phyloP scores from a whole-genome alignment of 352 stramenopile genomes.

The Lagenidium giganteum region DNA sequence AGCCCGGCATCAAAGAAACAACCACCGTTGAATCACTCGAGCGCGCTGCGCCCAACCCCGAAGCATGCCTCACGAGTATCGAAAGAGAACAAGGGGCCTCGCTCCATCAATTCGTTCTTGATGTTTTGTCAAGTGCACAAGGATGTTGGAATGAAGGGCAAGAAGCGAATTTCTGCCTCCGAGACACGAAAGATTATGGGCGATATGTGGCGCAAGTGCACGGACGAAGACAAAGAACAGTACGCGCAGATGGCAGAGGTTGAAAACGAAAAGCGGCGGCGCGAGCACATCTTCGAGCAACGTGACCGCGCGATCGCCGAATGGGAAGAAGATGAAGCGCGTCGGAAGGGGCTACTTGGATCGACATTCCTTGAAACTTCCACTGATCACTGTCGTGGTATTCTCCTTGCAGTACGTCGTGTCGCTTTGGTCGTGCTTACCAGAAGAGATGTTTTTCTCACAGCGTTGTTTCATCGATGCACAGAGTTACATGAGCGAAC shows the following conservation, averaged over 20 bases:
- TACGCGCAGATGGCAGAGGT: conserved; percentile 69
- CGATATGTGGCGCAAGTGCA: conserved; percentile 80
- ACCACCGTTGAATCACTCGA: conserved; percentile 12
- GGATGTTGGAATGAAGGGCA: conserved; percentile 46
- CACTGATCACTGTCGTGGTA: conserved; percentile 52
- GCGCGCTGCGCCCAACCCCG: too few relatives aligned
- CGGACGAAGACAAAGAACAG: conserved; percentile 78
- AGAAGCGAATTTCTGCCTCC: conserved; percentile 46
- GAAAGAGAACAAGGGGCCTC: conserved; percentile 52
- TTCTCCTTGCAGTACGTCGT: conserved; percentile 54
- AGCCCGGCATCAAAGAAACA: conserved; percentile 50
- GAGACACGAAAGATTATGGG: conserved; percentile 78
- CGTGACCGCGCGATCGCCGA: conserved; percentile 64
- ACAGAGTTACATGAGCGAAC: conserved; percentile 73
- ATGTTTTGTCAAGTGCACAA: conserved; percentile 81
- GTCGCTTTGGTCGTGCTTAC: background rate
- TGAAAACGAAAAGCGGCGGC: conserved; percentile 76
- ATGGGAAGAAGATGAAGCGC: conserved; percentile 76
- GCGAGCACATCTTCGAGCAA: conserved; percentile 63
- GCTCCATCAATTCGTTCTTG: conserved; percentile 79
- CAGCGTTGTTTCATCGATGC: too few relatives aligned
- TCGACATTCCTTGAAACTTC: conserved; percentile 51
- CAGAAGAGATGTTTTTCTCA: background rate
- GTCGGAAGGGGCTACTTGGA: conserved; percentile 48
- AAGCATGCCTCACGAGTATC: too few relatives aligned